phyloP scores from a whole-genome alignment of 2,329 filamentous ascomycete species.

The Arthrinium phaeospermum region DNA sequence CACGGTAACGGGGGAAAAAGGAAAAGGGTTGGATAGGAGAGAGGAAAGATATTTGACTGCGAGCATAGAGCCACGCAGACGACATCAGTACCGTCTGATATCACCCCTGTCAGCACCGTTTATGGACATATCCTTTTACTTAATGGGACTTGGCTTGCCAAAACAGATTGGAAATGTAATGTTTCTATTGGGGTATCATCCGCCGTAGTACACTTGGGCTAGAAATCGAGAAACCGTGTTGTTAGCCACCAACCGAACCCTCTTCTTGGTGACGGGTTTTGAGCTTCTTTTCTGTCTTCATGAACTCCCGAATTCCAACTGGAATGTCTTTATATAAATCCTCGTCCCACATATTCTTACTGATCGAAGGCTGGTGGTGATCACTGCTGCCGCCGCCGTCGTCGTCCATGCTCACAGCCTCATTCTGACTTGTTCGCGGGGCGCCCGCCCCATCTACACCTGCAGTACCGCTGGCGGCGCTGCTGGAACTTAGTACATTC shows the following conservation, averaged over 20 bases:
- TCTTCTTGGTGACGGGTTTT: constrained; percentile 62
- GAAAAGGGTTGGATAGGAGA: not conserved
- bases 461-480: constrained; percentile 25
- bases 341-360: constrained; percentile 63
- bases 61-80: not conserved
- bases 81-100: not conserved
- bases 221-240: not conserved
- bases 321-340: constrained; percentile 82
- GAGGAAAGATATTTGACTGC: not conserved
- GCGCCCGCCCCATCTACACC: constrained; percentile 33
- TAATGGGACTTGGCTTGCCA: not conserved
- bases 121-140: not conserved
- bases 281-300: constrained; percentile 93
- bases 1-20: too few species aligned
- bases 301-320: constrained; percentile 93
- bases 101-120: not conserved
- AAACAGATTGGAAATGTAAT: not conserved
- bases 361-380: constrained; percentile 45
- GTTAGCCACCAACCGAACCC: not conserved
- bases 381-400: constrained; percentile 78
- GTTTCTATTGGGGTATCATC: constrained; percentile 15
- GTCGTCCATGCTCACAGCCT: constrained; percentile 72
- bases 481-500: constrained; percentile 3
- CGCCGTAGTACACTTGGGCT: constrained; percentile 4
- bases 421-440: constrained; percentile 42